Percentiles rank a stretch among this genome's conserved stretches.
phyloP scores from a whole-genome alignment of 2,329 filamentous ascomycete species.

The Talaromyces islandicus region DNA sequence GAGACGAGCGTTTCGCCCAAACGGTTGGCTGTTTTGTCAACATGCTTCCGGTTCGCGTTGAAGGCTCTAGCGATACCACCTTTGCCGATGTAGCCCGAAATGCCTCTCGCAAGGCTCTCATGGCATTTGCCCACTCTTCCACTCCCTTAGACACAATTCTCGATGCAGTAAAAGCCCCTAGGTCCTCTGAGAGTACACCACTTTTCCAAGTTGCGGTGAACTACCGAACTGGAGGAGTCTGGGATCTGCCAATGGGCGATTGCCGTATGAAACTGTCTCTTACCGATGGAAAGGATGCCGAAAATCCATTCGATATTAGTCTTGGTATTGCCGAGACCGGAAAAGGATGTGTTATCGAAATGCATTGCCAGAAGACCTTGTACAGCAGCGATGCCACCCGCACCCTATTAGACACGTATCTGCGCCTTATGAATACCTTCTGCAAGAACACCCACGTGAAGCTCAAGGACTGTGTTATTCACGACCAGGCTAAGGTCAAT shows the following conservation, averaged over 20 bases:
- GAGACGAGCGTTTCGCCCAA: conserved; percentile 21
- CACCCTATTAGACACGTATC: not conserved
- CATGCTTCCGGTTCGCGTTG: conserved; percentile 42
- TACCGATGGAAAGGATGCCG: not conserved
- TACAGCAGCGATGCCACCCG: not conserved
- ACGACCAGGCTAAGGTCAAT: conserved; percentile 13
- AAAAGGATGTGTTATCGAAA: not conserved
- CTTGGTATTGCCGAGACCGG: not conserved
- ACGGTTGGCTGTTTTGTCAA: conserved; percentile 47
- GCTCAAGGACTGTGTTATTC: not conserved
- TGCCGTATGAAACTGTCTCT: not conserved
- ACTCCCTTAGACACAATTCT: not conserved
- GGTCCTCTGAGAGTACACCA: not conserved
- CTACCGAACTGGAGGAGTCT: not conserved
- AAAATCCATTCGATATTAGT: not conserved
- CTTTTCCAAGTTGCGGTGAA: not conserved
- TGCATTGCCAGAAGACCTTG: not conserved
- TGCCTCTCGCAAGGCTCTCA: not conserved
- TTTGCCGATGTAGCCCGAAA: conserved; percentile 18
- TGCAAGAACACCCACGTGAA: not conserved
- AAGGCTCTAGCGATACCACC: conserved; percentile 13
- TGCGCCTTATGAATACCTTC: not conserved
- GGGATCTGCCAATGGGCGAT: not conserved
- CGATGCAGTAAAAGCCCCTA: not conserved
- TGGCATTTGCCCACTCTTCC: not conserved